Conservation (phyloP, 768 basidiomycete genomes). For the Roridomyces roridus region DNA sequence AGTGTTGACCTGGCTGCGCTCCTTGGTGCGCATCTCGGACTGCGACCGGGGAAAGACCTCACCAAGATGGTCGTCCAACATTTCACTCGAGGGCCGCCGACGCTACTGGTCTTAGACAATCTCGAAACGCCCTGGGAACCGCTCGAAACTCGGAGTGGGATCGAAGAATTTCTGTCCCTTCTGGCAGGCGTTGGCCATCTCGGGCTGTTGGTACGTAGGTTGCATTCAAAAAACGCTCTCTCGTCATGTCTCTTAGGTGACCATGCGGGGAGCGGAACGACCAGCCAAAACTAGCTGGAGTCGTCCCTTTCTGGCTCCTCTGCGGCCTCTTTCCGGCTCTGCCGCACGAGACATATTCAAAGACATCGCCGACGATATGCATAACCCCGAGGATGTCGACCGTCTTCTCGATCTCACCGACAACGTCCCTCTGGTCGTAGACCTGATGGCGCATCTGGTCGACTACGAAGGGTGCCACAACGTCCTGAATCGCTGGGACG, state of each 20-base stretch:
- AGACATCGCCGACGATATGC: background rate
- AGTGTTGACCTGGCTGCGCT: too few species aligned
- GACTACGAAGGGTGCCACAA: background rate
- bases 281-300: background rate
- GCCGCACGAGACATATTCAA: background rate
- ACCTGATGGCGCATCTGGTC: background rate
- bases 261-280: background rate
- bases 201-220: too few species aligned
- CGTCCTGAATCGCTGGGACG: background rate
- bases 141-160: too few species aligned
- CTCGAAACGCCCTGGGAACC: too few species aligned
- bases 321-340: background rate
- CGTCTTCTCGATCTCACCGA: background rate
- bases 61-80: too few species aligned
- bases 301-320: background rate
- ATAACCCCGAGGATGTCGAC: background rate
- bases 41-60: too few species aligned
- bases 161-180: too few species aligned
- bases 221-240: background rate
- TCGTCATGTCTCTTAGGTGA: background rate
- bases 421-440: background rate
- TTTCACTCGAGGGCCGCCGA: too few species aligned
- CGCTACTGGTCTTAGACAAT: too few species aligned
- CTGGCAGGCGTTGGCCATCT: too few species aligned
- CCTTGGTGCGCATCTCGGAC: too few species aligned